A percentile compares a stretch with the other conserved stretches of the same genome.
These are phyloP conservation scores for Botryotinia globosa DNA, from an alignment of 2,329 filamentous ascomycete species.

Conservation along the genomic window DNA sequence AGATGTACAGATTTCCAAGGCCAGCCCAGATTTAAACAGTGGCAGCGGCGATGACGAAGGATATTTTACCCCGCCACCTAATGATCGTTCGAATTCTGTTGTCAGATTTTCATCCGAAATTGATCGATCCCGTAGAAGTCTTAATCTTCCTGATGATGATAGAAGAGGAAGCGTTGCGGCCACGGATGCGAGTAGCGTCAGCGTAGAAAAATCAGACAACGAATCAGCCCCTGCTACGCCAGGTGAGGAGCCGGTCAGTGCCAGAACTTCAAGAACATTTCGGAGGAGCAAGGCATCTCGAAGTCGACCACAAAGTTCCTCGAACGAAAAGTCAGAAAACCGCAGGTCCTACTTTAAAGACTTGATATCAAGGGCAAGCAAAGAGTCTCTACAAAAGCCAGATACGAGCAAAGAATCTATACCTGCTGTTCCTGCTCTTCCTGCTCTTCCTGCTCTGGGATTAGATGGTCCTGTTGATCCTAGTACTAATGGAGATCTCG, in stretches of 20 bases:
- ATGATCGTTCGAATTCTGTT: conserved; percentile 45
- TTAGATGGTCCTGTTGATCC: conserved; percentile 18
- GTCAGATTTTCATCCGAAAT: conserved; percentile 56
- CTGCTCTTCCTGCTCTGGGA: conserved; percentile 11
- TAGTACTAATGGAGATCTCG: conserved; percentile 12
- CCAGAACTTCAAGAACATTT: conserved; percentile 56
- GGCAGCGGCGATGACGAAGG: not conserved
- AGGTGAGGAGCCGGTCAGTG: conserved; percentile 52
- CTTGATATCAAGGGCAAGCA: conserved; percentile 34
- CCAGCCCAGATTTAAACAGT: conserved; percentile 9
- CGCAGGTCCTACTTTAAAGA: conserved; percentile 55
- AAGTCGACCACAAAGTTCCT: conserved; percentile 58
- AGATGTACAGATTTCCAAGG: conserved; percentile 25
- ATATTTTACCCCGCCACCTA: conserved; percentile 41
- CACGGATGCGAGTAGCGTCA: conserved; percentile 45
- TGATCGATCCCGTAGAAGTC: conserved; percentile 48
- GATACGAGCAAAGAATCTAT: conserved; percentile 16
- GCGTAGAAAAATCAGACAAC: conserved; percentile 39
- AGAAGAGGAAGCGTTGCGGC: conserved; percentile 51
- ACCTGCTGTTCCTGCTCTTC: conserved; percentile 4
- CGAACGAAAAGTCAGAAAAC: conserved; percentile 56
- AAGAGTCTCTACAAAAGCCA: conserved; percentile 31
- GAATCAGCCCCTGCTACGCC: conserved; percentile 46
- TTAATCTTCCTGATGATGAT: conserved; percentile 47
- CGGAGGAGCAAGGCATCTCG: conserved; percentile 51